Evolutionary conservation across 2,329 filamentous ascomycete species (phyloP).

Genomic region (Alternaria sp.): DNA sequence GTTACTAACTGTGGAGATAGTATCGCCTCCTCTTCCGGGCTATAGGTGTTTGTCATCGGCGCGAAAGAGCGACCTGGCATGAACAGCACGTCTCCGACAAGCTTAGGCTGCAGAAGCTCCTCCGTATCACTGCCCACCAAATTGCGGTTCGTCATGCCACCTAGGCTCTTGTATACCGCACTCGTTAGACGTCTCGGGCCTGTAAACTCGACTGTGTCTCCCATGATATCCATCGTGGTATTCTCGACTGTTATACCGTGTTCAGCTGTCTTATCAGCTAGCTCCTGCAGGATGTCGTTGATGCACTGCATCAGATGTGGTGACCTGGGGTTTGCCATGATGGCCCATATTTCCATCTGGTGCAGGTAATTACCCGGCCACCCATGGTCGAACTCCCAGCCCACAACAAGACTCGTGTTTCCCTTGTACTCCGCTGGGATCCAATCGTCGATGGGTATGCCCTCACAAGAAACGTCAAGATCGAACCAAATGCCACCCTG

Average conservation of each 20-base stretch:
- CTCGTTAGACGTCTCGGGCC: constrained; percentile 38
- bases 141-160: constrained; percentile 16
- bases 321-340: constrained; percentile 36
- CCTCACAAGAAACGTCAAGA: constrained; percentile 50
- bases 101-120: constrained; percentile 32
- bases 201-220: constrained; percentile 41
- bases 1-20: constrained; percentile 19
- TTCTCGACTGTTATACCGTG: constrained; percentile 24
- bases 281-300: constrained; percentile 31
- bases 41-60: constrained; percentile 21
- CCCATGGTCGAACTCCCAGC: constrained; percentile 50
- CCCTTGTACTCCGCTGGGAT: constrained; percentile 45
- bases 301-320: constrained; percentile 36
- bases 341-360: constrained; percentile 44
- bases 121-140: constrained; percentile 28
- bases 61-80: constrained; percentile 28
- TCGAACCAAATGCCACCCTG: constrained; percentile 56
- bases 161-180: constrained; percentile 37
- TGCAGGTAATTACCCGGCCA: constrained; percentile 25
- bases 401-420: constrained; percentile 47
- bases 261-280: constrained; percentile 19
- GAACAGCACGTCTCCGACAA: constrained; percentile 41
- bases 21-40: constrained; percentile 7
- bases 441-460: constrained; percentile 46
- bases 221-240: constrained; percentile 29